Conservation (phyloP, 2,329 filamentous ascomycete genomes). For the Penicillium sp. region DNA sequence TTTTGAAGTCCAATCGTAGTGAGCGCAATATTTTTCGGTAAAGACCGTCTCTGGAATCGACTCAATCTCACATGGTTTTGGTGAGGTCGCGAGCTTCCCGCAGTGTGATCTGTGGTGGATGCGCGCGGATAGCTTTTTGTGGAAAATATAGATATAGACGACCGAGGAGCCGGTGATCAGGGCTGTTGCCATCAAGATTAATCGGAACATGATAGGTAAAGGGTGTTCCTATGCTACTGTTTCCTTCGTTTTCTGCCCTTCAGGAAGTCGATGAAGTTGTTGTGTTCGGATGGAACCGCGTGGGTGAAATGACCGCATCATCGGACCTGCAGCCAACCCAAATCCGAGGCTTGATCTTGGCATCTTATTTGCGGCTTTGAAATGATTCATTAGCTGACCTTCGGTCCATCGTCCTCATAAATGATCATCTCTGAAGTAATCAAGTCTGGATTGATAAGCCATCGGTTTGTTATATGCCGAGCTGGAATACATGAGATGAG, state of each 20-base stretch:
- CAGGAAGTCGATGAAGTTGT: background rate
- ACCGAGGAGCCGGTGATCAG: slow-evolving; percentile 19
- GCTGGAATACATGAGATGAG: background rate
- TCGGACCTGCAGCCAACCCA: slow-evolving; percentile 3
- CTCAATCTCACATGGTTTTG: slow-evolving; percentile 16
- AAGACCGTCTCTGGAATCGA: slow-evolving; percentile 24
- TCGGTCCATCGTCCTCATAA: background rate
- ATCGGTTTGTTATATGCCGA: background rate
- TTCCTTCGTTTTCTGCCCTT: background rate
- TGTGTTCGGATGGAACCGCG: background rate
- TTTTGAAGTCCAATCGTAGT: slow-evolving; percentile 26
- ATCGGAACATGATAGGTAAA: slow-evolving; percentile 10
- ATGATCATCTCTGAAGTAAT: background rate
- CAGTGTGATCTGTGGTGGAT: slow-evolving; percentile 19
- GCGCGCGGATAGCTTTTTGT: slow-evolving; percentile 23
- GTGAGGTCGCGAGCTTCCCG: slow-evolving; percentile 16
- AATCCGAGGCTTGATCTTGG: slow-evolving; percentile 12
- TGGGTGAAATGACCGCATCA: slow-evolving; percentile 13
- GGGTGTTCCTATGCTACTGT: background rate
- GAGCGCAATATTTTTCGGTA: slow-evolving; percentile 16
- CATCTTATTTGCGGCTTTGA: background rate
- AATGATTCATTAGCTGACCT: background rate
- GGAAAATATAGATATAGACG: slow-evolving; percentile 24
- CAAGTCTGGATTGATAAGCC: background rate
- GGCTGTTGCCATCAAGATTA: slow-evolving; percentile 13